Evolutionary conservation across 305 asterid genomes (phyloP).

Genomic region (Plantago coronopus): DNA sequence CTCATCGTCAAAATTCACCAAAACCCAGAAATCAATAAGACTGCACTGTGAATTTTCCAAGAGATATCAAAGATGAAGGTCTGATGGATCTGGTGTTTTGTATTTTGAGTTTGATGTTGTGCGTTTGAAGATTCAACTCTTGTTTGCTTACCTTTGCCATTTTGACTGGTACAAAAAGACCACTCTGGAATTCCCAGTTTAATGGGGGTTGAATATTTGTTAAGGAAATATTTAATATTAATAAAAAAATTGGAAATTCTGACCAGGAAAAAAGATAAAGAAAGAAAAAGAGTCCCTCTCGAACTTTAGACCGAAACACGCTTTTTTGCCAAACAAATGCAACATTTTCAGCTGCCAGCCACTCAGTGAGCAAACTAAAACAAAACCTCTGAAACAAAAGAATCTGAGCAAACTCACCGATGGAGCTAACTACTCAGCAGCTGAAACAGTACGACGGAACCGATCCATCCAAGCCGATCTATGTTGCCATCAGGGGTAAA

Average conservation of each 20-base stretch:
- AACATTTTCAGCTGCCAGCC: too few relatives aligned
- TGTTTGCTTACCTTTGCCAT: background rate
- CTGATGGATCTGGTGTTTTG: background rate
- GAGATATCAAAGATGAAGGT: background rate
- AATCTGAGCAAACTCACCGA: too few relatives aligned
- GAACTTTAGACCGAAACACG: too few relatives aligned
- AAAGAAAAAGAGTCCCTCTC: too few relatives aligned
- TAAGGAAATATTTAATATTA: too few relatives aligned
- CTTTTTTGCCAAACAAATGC: too few relatives aligned
- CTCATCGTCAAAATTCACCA: slow-evolving; percentile 37
- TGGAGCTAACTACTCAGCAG: slow-evolving; percentile 55
- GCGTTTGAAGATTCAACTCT: slow-evolving; percentile 1
- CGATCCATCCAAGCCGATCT: slow-evolving; percentile 80
- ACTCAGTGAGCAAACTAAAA: too few relatives aligned
- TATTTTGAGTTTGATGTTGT: background rate
- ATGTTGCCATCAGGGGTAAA: slow-evolving; percentile 67
- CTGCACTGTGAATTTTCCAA: background rate
- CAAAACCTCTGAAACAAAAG: too few relatives aligned
- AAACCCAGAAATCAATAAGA: slow-evolving; percentile 13
- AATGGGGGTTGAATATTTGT: too few relatives aligned
- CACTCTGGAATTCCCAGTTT: too few relatives aligned
- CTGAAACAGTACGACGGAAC: slow-evolving; percentile 71
- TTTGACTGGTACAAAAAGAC: background rate
- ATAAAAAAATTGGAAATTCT: too few relatives aligned
- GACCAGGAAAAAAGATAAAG: too few relatives aligned